Conservation (phyloP, 2,329 filamentous ascomycete species). For the Colletotrichum sojae region DNA sequence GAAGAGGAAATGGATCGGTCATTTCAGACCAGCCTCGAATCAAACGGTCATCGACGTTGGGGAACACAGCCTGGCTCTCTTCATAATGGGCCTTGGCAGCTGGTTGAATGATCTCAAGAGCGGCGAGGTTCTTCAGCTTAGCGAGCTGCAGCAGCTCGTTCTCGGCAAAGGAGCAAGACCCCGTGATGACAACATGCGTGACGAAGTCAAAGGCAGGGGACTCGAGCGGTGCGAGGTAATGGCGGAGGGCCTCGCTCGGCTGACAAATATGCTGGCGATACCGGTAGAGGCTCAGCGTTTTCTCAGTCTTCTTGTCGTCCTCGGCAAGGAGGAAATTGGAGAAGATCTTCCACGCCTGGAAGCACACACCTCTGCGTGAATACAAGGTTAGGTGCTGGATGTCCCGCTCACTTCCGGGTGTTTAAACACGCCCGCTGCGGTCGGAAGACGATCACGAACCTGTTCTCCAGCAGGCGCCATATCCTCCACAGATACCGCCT, state of each 20-base stretch:
- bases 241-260: slow-evolving; percentile 50
- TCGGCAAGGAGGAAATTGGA: slow-evolving; percentile 51
- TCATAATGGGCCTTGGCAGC: slow-evolving; percentile 44
- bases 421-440: background rate
- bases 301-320: slow-evolving; percentile 52
- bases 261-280: slow-evolving; percentile 57
- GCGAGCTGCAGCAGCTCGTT: slow-evolving; percentile 58
- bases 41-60: slow-evolving; percentile 60
- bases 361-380: slow-evolving; percentile 50
- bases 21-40: slow-evolving; percentile 61
- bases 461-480: slow-evolving; percentile 57
- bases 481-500: slow-evolving; percentile 52
- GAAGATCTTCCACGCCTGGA: slow-evolving; percentile 58
- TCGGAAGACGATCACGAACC: slow-evolving; percentile 47
- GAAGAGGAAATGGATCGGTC: slow-evolving; percentile 59
- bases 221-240: slow-evolving; percentile 56
- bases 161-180: slow-evolving; percentile 51
- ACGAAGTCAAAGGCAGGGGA: slow-evolving; percentile 56
- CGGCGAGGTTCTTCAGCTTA: slow-evolving; percentile 61
- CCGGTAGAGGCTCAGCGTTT: slow-evolving; percentile 54
- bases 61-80: slow-evolving; percentile 46
- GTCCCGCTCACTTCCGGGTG: background rate
- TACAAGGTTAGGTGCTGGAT: slow-evolving; percentile 4
- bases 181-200: slow-evolving; percentile 57
- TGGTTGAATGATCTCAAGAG: slow-evolving; percentile 62